Base-by-base conservation (phyloP, 805 yeast species). In the Kodamaea nitidulidarum region DNA sequence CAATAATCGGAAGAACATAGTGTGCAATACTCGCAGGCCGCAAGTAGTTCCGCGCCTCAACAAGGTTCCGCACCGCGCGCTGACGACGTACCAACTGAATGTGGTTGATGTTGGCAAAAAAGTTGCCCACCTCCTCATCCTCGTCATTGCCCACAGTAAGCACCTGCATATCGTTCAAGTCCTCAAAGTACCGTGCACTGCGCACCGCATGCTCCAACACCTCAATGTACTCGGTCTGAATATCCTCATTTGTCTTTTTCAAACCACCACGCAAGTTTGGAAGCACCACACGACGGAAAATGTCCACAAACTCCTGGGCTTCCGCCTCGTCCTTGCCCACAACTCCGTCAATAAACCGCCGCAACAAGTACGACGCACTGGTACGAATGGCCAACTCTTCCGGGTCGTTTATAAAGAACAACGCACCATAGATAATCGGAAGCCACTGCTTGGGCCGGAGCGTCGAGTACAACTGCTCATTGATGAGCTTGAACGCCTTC, bases 61-160 rank as follows among this genome's bases (percentile, higher is more conserved):
- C 71, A 20, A 90, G 61, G 42, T 84, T 73, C 51, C 78, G 74
- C 15, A 91, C 71, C 0, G 98, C 95, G 51, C 88, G 74, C 58
- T 84, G 88, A 50, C 96, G 82, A 63, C 95, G 78, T 53, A 83
- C 88, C 7, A 83, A 51, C 63, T 91, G 98, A 26, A 91, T 80
- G 58, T 91, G 96, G 43, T 73, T 74, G 35, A 93, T 71, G 50
- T 88, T 88, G 31, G 64, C 56, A 61, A 87, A 87, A 54, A 87
- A 84, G 58, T 87, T 34, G 5, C 37, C 37, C 14, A 33, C 42
- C 14, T 28, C 35, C 18, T 81, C 3, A 50, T 88, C 97, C 50
- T 88, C 95, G 30, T 81, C 81, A 37, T 74, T 70, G 15, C 51
- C 49, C 50, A 67, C 73, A 1, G 81, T 60, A 28, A 91, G 61